Evolutionary conservation across 305 asterid genomes (phyloP), one percentile per base, ranked within the genome.

Genomic region (Plantago rigida): DNA sequence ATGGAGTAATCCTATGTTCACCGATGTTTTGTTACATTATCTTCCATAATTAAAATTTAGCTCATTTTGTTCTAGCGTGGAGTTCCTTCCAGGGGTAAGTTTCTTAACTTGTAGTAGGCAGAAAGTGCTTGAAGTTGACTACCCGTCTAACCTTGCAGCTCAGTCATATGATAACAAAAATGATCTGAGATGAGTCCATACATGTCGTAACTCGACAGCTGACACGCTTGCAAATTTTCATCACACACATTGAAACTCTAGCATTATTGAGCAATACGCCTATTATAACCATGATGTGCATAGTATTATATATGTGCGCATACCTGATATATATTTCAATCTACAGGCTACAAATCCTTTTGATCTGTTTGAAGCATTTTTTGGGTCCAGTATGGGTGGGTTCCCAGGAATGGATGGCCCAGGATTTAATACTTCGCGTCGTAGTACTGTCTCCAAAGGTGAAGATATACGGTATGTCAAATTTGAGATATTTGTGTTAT

Each of bases 301-400:
- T 60, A 13, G 19, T 41, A 28, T 50, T 56, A 29, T 29, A 51
- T 14, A 14, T 50, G 53, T 54, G 63, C 59, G 10, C 45, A 14
- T 62, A 52, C 56, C 73, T 61, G 69, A 69, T 56, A 69, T 53
- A 24, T 51, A 46, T 64, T 62, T 70, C 65, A 54, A 70, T 73
- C 57, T 71, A 31, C 63, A 69, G 85, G 86, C 93, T 58, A 85
- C 96, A 64, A 89, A 93, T 73, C 99, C 99, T 46, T 87, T 93
- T 80, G 99, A 93, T 77, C 87, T 93, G 51, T 93, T 93, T 79
- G 99, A 93, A 78, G 87, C 99, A 54, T 89, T 93, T 74, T 93
- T 93, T 69, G 99, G 99, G 76, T 79, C 96, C 53, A 79, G 87
- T 71, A 85, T 85, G 91, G 84, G 96, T 65, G 90, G 90, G 46